A percentile compares a stretch with the other conserved stretches of the same genome.
These are phyloP conservation scores for Phytophthora citricola DNA, from an alignment of 352 stramenopile species.

Conservation along the genomic window DNA sequence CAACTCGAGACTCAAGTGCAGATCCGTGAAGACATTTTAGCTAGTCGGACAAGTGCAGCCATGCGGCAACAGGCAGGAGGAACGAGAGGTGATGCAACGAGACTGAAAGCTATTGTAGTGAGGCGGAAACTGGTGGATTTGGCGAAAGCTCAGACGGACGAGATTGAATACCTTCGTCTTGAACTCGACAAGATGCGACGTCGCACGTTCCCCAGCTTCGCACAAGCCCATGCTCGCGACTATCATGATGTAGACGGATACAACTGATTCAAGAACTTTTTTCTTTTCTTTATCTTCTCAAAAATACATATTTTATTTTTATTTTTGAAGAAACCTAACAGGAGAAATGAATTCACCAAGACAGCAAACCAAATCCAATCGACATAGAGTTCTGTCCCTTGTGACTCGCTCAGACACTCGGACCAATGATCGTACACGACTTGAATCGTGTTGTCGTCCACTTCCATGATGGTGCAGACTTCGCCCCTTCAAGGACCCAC, in stretches of 20 bases:
- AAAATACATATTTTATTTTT: too few relatives aligned
- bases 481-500: background rate
- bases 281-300: too few relatives aligned
- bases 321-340: too few relatives aligned
- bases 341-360: too few relatives aligned
- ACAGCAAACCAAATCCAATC: slow-evolving; percentile 2
- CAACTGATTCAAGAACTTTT: too few relatives aligned
- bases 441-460: background rate
- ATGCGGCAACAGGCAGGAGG: slow-evolving; percentile 38
- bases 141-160: slow-evolving; percentile 88
- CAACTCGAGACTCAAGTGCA: slow-evolving; percentile 87
- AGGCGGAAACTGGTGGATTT: slow-evolving; percentile 91
- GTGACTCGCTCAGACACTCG: background rate
- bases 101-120: slow-evolving; percentile 90
- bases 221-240: slow-evolving; percentile 51
- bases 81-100: slow-evolving; percentile 23
- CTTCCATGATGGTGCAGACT: background rate
- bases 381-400: background rate
- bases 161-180: slow-evolving; percentile 90
- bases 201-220: slow-evolving; percentile 94
- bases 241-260: slow-evolving; percentile 41
- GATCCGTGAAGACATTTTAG: slow-evolving; percentile 89
- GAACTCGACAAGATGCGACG: slow-evolving; percentile 93
- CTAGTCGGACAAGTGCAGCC: slow-evolving; percentile 66
- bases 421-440: background rate